These are phyloP conservation scores for Rubroshorea leprosula DNA, from an alignment of 345 rosid genomes.

Conservation along the genomic window DNA sequence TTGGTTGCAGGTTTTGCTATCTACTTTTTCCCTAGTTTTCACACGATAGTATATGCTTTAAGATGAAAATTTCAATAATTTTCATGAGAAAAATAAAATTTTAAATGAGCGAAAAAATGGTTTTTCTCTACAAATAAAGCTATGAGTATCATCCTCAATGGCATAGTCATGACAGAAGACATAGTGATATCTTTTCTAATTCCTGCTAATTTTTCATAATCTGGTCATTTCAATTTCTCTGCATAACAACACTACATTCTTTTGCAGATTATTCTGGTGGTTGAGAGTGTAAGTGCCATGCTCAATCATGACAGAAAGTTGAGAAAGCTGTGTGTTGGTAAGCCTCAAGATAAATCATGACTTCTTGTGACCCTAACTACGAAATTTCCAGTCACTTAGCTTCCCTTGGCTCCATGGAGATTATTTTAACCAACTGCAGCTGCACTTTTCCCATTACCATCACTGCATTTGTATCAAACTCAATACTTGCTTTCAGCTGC, in stretches of 20 bases:
- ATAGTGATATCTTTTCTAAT: too few relatives aligned
- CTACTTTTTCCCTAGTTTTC: too few relatives aligned
- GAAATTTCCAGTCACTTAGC: background rate
- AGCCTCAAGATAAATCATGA: slow-evolving; percentile 29
- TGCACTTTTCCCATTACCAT: background rate
- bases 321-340: slow-evolving; percentile 25
- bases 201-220: background rate
- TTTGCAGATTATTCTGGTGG: slow-evolving; percentile 68
- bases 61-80: too few relatives aligned
- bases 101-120: too few relatives aligned
- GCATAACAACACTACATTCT: too few relatives aligned
- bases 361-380: slow-evolving; percentile 1
- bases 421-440: background rate
- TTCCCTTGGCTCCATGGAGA: background rate
- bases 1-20: slow-evolving; percentile 64
- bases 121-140: too few relatives aligned
- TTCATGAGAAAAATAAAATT: too few relatives aligned
- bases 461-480: background rate
- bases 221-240: background rate
- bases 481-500: background rate
- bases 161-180: too few relatives aligned
- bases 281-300: slow-evolving; percentile 75
- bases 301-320: slow-evolving; percentile 76
- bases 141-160: too few relatives aligned
- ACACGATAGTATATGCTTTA: too few relatives aligned